Conservation (phyloP, 306 rosid species). For the Dryas drummondii region DNA sequence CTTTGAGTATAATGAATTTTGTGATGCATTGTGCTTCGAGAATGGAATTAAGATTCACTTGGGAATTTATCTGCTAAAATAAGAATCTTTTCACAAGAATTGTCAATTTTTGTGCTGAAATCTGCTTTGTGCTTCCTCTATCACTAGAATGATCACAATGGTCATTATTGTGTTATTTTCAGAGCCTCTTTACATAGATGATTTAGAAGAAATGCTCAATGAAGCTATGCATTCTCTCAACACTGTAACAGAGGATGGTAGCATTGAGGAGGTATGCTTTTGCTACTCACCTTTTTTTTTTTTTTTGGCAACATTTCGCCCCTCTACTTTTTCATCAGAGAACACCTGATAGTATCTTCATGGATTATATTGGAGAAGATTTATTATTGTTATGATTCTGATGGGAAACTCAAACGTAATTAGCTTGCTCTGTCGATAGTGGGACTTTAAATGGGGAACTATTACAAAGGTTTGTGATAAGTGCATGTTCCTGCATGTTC, state of each 20-base stretch:
- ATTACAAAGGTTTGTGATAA: background rate
- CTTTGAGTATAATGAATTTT: too few species aligned
- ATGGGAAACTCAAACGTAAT: background rate
- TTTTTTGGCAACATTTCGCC: too few species aligned
- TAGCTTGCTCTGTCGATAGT: background rate
- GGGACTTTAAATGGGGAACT: background rate
- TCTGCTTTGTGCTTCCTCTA: background rate
- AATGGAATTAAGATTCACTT: background rate
- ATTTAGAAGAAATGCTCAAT: slow-evolving; percentile 55
- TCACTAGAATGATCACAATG: too few species aligned
- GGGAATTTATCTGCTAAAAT: background rate
- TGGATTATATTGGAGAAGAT: background rate
- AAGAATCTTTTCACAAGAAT: background rate
- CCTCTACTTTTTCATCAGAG: too few species aligned
- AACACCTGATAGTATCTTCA: background rate
- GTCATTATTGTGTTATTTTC: slow-evolving; percentile 1
- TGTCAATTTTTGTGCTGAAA: background rate
- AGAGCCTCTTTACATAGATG: slow-evolving; percentile 73
- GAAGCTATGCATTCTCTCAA: slow-evolving; percentile 52
- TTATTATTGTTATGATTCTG: background rate
- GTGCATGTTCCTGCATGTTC: background rate
- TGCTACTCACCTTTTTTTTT: too few species aligned
- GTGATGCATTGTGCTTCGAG: background rate
- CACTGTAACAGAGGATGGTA: slow-evolving; percentile 60
- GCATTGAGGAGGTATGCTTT: slow-evolving; percentile 60